phyloP scores from a whole-genome alignment of 2,329 filamentous ascomycete genomes.

The Ambrosiella cleistominuta region DNA sequence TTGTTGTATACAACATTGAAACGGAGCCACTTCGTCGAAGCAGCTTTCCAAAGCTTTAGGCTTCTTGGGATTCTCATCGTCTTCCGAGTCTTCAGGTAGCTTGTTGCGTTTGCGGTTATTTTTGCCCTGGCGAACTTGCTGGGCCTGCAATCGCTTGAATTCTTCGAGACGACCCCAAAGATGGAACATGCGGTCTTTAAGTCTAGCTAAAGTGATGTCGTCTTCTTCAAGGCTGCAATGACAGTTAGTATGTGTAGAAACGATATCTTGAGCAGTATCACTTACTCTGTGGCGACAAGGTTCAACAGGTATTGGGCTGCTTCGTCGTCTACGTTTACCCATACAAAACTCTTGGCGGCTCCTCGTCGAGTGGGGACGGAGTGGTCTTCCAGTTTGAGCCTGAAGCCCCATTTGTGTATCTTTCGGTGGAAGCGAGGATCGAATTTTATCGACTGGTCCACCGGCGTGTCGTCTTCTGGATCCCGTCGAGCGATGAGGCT shows the following conservation, averaged over 20 bases:
- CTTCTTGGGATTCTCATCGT: background rate
- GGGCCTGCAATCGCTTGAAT: slow-evolving; percentile 21
- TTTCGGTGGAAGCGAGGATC: slow-evolving; percentile 15
- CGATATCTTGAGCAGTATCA: background rate
- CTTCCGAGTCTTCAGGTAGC: background rate
- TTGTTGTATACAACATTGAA: slow-evolving; percentile 53
- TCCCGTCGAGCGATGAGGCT: slow-evolving; percentile 20
- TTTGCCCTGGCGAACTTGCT: slow-evolving; percentile 19
- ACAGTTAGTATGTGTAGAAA: background rate
- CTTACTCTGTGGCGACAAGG: slow-evolving; percentile 30
- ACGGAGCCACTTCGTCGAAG: slow-evolving; percentile 26
- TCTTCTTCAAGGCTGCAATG: slow-evolving; percentile 37
- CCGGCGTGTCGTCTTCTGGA: slow-evolving; percentile 29
- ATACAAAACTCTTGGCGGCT: slow-evolving; percentile 21
- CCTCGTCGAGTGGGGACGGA: slow-evolving; percentile 19
- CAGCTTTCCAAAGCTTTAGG: background rate
- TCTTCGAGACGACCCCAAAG: slow-evolving; percentile 83
- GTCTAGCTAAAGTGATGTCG: slow-evolving; percentile 25
- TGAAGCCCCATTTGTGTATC: slow-evolving; percentile 72
- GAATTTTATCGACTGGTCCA: slow-evolving; percentile 13
- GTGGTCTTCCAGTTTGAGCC: slow-evolving; percentile 54
- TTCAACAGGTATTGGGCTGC: slow-evolving; percentile 31
- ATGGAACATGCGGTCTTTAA: slow-evolving; percentile 55
- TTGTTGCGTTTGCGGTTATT: background rate
- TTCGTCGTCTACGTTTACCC: slow-evolving; percentile 48